Evolutionary conservation across 305 asterid species (phyloP).

Genomic region (Fraxinus ornus): DNA sequence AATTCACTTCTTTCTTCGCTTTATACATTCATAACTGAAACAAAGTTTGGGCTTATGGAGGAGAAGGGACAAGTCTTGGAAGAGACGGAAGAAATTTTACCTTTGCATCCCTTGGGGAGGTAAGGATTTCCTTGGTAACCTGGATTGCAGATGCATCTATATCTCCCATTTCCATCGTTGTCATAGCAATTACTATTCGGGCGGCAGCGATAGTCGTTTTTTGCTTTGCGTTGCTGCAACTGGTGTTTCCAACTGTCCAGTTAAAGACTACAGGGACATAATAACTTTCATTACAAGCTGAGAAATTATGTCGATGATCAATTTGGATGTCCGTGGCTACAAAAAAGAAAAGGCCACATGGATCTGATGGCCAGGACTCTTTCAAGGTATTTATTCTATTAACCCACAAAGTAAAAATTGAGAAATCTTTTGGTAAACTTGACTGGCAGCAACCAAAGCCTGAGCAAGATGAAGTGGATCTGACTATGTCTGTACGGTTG

Average conservation of each 20-base stretch:
- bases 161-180: slow-evolving; percentile 18
- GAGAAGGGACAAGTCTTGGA: no score
- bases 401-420: neutral
- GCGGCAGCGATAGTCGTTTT: slow-evolving; percentile 20
- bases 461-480: slow-evolving; percentile 19
- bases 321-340: slow-evolving; percentile 11
- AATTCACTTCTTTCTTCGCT: no score
- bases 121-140: slow-evolving; percentile 44
- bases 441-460: slow-evolving; percentile 38
- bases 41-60: no score
- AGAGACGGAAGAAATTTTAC: slow-evolving; percentile 21
- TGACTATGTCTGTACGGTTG: slow-evolving; percentile 4
- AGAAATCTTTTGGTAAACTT: slow-evolving; percentile 11
- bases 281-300: slow-evolving; percentile 3
- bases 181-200: slow-evolving; percentile 21
- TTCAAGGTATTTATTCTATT: slow-evolving; percentile 26
- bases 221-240: slow-evolving; percentile 27
- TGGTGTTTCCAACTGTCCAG: slow-evolving; percentile 35
- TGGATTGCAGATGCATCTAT: slow-evolving; percentile 27
- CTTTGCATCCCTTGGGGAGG: slow-evolving; percentile 35
- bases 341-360: slow-evolving; percentile 24
- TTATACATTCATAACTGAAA: no score
- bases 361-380: slow-evolving; percentile 4
- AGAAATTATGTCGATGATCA: neutral
- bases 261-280: neutral